Evolutionary conservation across 257 asterid species (phyloP).

Genomic region (Cynanchum wilfordii): DNA sequence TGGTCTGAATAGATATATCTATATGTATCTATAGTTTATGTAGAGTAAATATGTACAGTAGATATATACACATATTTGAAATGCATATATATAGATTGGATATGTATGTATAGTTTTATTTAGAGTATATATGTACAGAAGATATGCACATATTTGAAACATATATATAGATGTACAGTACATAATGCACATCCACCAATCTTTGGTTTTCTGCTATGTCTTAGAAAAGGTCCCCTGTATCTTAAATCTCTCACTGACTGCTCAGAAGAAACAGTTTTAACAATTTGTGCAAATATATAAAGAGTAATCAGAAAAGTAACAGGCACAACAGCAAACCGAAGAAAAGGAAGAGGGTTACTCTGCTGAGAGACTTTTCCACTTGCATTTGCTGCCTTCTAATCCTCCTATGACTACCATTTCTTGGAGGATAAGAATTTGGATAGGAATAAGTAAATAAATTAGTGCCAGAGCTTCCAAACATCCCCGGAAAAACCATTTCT

Average conservation of each 20-base stretch:
- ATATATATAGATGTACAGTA: constrained; percentile 10
- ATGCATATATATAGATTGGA: too few species aligned
- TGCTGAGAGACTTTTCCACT: constrained; percentile 68
- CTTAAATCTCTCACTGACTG: constrained; percentile 24
- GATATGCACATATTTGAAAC: too few species aligned
- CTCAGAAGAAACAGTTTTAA: constrained; percentile 14
- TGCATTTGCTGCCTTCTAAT: constrained; percentile 76
- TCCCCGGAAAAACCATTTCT: constrained; percentile 67
- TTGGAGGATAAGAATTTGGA: constrained; percentile 42
- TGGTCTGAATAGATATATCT: too few species aligned
- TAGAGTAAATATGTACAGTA: too few species aligned
- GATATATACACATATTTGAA: too few species aligned
- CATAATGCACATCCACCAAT: constrained; percentile 2
- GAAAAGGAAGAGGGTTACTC: constrained; percentile 60
- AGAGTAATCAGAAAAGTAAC: constrained; percentile 46
- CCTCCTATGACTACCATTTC: constrained; percentile 60
- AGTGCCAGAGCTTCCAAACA: constrained; percentile 52
- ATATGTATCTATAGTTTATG: too few species aligned
- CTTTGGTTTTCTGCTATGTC: constrained; percentile 12
- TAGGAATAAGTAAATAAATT: constrained; percentile 49
- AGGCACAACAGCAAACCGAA: constrained; percentile 74
- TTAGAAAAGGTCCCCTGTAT: constrained; percentile 20
- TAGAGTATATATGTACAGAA: too few species aligned
- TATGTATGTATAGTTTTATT: too few species aligned
- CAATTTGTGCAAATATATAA: constrained; percentile 36